Evolutionary conservation across 164 flowering plant genomes (phyloP), one percentile per base, ranked within the genome.

Genomic region (Macadamia tetraphylla): DNA sequence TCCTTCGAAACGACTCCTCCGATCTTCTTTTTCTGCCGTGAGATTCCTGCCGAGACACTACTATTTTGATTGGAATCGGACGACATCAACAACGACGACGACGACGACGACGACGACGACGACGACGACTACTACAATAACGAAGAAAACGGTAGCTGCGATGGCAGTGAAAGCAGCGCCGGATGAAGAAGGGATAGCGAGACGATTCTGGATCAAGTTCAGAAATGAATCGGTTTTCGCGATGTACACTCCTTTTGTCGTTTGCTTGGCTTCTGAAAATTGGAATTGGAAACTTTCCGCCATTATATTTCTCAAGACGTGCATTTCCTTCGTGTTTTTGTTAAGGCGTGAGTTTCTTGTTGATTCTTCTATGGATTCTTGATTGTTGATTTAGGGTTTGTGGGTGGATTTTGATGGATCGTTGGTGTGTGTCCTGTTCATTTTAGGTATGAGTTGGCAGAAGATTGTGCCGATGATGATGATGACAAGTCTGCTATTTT

Each of bases 401-500:
- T 62, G 65, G 13, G 18, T 1, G 57, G 57, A 53, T 14, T 17
- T 53, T 53, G 57, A 53, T 53, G 1, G 60, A 12, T 63, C 57
- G 62, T 73, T 52, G 44, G 62, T 9, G 51, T 46, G 9, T 9
- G 51, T 43, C 9, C 9, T 43, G 23, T 68, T 58, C 52, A 32
- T 6, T 57, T 58, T 55, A 89, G 95, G 77, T 89, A 81, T 71
- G 90, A 90, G 67, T 78, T 88, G 84, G 96, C 96, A 9, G 94
- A 86, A 70, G 96, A 90, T 18, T 87, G 87, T 75, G 89, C 97
- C 1, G 99, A 92, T 71, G 99, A 92, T 81, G 99, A 94, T 70
- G 98, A 94, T 63, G 96, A 81, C 18, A 92, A 90, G 68, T 68
- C 77, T 62, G 83, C 79, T 29, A 87, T 94, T 29, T 65, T 76